Conservation (phyloP, 768 basidiomycete species). For the Pulveroboletus frians region DNA sequence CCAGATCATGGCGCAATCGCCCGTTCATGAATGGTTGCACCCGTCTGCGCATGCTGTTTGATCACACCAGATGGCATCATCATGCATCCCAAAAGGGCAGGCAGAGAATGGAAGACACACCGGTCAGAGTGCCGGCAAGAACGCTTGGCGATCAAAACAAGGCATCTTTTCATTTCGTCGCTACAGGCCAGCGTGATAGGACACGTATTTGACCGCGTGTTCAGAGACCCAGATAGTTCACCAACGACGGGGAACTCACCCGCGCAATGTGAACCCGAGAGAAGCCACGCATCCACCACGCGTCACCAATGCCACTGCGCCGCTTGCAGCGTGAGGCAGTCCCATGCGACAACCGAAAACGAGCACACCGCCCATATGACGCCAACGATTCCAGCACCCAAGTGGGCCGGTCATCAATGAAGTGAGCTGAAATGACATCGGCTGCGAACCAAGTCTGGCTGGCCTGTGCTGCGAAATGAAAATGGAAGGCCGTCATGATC, state of each 20-base stretch:
- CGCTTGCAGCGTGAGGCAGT: neutral
- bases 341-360: neutral
- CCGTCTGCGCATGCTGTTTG: conserved; percentile 10
- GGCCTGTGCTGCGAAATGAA: conserved; percentile 12
- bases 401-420: conserved; percentile 3
- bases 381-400: conserved; percentile 1
- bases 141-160: conserved; percentile 19
- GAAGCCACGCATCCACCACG: too few species aligned
- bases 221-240: too few species aligned
- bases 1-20: conserved; percentile 15
- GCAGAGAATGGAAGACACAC: conserved; percentile 22
- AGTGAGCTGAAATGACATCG: conserved; percentile 9
- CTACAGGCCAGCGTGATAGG: conserved; percentile 2
- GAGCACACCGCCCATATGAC: too few species aligned
- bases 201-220: conserved; percentile 20
- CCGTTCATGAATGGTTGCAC: conserved; percentile 10
- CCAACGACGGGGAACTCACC: conserved; percentile 20
- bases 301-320: too few species aligned
- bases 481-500: conserved; percentile 14
- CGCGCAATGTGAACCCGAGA: neutral
- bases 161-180: conserved; percentile 20
- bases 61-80: conserved; percentile 20
- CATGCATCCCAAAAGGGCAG: conserved; percentile 13
- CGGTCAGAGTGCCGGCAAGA: conserved; percentile 6
- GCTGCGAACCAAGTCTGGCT: conserved; percentile 13